These are phyloP conservation scores for Parietichytrium sp. DNA, from an alignment of 108 stramenopile species.

Conservation along the genomic window DNA sequence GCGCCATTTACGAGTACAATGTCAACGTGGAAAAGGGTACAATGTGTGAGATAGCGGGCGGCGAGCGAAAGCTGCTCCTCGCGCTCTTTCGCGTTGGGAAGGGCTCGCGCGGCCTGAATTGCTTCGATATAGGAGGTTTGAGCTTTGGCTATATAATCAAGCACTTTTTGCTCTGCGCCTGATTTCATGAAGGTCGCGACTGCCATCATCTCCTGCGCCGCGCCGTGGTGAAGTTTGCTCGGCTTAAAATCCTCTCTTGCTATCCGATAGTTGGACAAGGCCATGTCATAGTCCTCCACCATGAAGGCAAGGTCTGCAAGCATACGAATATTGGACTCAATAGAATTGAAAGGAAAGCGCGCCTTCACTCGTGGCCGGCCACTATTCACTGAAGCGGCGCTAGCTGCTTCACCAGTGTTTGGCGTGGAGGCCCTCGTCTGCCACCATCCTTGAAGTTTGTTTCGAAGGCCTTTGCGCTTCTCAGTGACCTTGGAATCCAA, in stretches of 20 bases:
- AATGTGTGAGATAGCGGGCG: not conserved
- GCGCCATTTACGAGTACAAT: not conserved
- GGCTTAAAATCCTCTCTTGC: not conserved
- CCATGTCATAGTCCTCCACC: conserved; percentile 12
- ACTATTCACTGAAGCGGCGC: not conserved
- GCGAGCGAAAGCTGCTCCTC: not conserved
- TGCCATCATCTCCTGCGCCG: conserved; percentile 35
- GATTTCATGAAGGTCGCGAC: not conserved
- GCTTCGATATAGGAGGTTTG: not conserved
- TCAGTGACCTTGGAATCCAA: not conserved
- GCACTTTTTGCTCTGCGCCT: not conserved
- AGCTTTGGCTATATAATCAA: not conserved
- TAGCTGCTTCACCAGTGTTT: not conserved
- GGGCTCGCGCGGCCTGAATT: not conserved
- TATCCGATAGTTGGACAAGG: conserved; percentile 9
- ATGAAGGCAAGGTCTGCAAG: conserved; percentile 30
- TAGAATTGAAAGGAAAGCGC: not conserved
- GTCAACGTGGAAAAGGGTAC: conserved; percentile 6
- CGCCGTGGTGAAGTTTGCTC: not conserved
- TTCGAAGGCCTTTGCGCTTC: conserved; percentile 6
- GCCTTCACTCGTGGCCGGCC: not conserved
- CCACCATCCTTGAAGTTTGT: not conserved
- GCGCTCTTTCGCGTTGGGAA: not conserved
- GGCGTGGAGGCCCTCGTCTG: no score
- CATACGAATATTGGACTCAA: conserved; percentile 22